Percentiles rank a stretch among this genome's conserved stretches.
These are phyloP conservation scores for Ceratobasidium sp. DNA, from an alignment of 1,284 basidiomycete genomes.

Conservation along the genomic window DNA sequence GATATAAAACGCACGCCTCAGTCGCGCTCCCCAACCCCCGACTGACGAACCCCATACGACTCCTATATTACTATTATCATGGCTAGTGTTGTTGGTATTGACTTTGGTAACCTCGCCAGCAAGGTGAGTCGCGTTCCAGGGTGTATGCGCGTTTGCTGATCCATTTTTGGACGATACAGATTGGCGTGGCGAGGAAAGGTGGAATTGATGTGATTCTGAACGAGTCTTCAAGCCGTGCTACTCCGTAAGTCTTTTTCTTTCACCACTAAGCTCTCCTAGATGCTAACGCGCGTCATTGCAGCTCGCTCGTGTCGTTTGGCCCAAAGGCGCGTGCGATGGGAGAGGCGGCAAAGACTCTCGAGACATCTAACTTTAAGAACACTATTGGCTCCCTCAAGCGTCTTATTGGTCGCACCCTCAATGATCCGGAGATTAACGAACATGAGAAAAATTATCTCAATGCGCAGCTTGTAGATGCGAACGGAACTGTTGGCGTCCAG, in stretches of 20 bases:
- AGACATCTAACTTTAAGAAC: conserved; percentile 98
- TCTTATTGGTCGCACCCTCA: conserved; percentile 80
- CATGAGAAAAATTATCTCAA: conserved; percentile 91
- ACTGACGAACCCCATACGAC: conserved; percentile 37
- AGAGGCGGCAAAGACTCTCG: conserved; percentile 94
- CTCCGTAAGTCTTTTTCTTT: conserved; percentile 73
- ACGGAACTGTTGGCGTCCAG: conserved; percentile 85
- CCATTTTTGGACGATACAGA: conserved; percentile 63
- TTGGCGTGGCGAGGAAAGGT: conserved; percentile 91
- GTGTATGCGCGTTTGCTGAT: conserved; percentile 48
- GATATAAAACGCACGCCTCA: conserved; percentile 34
- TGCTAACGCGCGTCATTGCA: conserved; percentile 55
- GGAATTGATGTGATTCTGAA: conserved; percentile 97
- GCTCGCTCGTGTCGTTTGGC: conserved; percentile 93
- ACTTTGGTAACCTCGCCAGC: conserved; percentile 89
- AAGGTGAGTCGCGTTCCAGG: conserved; percentile 66
- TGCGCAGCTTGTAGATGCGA: conserved; percentile 83
- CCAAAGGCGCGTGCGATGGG: conserved; percentile 89
- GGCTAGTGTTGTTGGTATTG: conserved; percentile 83
- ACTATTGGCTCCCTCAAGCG: conserved; percentile 92
- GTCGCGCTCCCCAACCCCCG: background rate
- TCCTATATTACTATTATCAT: conserved; percentile 25
- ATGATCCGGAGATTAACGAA: conserved; percentile 82
- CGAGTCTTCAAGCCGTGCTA: conserved; percentile 94
- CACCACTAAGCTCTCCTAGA: background rate